Evolutionary conservation across 139 green algal genomes (phyloP).

Genomic region (Chlamydomonas schloesseri): DNA sequence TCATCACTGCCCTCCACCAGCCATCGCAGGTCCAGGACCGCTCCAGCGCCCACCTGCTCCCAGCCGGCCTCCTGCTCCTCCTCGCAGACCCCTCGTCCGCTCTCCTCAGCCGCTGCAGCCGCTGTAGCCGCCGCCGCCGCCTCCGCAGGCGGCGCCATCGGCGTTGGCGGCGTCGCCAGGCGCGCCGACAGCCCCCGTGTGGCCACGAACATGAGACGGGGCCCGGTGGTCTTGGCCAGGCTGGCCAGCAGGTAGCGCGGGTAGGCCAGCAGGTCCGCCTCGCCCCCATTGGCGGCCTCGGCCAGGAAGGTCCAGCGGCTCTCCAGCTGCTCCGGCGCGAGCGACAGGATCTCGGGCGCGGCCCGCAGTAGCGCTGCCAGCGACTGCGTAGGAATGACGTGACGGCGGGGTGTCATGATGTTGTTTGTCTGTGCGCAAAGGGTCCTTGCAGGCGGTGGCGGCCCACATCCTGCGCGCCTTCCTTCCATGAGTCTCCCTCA

Average conservation of each 20-base stretch:
- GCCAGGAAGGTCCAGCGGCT: slow-evolving; percentile 32
- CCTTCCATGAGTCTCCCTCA: too few species aligned
- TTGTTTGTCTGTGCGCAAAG: too few species aligned
- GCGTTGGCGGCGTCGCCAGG: neutral
- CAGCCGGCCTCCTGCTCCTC: neutral
- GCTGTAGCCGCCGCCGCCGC: neutral
- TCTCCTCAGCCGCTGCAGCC: neutral
- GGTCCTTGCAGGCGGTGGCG: too few species aligned
- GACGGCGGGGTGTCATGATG: neutral
- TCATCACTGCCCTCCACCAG: slow-evolving; percentile 16
- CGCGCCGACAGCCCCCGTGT: neutral
- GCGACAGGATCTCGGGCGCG: slow-evolving; percentile 2
- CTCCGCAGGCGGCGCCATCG: too few species aligned
- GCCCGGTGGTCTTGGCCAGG: neutral
- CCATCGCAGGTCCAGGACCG: slow-evolving; percentile 1
- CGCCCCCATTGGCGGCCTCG: neutral
- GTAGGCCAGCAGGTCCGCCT: slow-evolving; percentile 12
- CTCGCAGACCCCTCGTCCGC: too few species aligned
- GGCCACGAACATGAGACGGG: neutral
- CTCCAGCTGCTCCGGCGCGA: slow-evolving; percentile 22
- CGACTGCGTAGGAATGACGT: neutral
- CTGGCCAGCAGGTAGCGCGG: neutral
- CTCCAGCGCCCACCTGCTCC: too few species aligned
- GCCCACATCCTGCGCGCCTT: too few species aligned
- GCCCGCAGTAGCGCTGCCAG: neutral